A percentile compares a stretch with the other conserved stretches of the same genome.
Evolutionary conservation across 208 protist genomes (phyloP).

Genomic region (Blastocrithidia nonstop): DNA sequence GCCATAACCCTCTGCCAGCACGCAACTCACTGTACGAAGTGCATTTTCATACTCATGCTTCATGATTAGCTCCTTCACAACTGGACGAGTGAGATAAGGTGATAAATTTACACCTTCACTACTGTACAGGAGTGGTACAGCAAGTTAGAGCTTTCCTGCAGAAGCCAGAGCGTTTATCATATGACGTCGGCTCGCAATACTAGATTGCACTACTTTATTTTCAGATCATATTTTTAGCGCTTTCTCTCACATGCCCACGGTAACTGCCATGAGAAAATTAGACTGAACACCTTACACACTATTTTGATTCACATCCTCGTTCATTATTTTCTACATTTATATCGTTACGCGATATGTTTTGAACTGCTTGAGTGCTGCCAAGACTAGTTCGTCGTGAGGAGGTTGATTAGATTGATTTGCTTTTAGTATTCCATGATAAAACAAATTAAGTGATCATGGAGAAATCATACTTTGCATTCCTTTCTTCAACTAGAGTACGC

Average conservation of each 20-base stretch:
- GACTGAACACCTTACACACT: constrained; percentile 28
- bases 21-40: constrained; percentile 21
- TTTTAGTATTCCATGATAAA: constrained; percentile 73
- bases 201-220: constrained; percentile 16
- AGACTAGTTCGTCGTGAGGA: constrained; percentile 20
- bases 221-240: constrained; percentile 18
- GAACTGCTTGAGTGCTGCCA: constrained; percentile 27
- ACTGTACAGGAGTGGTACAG: constrained; percentile 16
- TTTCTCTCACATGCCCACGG: constrained; percentile 64
- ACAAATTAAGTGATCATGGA: constrained; percentile 38
- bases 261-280: constrained; percentile 35
- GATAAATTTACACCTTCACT: constrained; percentile 7
- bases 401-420: constrained; percentile 6
- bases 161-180: constrained; percentile 31
- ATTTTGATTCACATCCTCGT: constrained; percentile 56
- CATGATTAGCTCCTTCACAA: constrained; percentile 37
- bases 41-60: constrained; percentile 15
- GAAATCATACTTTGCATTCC: constrained; percentile 52
- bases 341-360: constrained; percentile 21
- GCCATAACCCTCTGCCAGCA: constrained; percentile 31
- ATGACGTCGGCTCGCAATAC: constrained; percentile 12
- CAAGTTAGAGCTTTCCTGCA: constrained; percentile 21
- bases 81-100: constrained; percentile 29
- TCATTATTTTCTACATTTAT: constrained; percentile 47
- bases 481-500: constrained; percentile 31